A percentile compares a stretch with the other conserved stretches of the same genome.
Conservation (phyloP, 768 basidiomycete genomes). For the Calocera cornea region DNA sequence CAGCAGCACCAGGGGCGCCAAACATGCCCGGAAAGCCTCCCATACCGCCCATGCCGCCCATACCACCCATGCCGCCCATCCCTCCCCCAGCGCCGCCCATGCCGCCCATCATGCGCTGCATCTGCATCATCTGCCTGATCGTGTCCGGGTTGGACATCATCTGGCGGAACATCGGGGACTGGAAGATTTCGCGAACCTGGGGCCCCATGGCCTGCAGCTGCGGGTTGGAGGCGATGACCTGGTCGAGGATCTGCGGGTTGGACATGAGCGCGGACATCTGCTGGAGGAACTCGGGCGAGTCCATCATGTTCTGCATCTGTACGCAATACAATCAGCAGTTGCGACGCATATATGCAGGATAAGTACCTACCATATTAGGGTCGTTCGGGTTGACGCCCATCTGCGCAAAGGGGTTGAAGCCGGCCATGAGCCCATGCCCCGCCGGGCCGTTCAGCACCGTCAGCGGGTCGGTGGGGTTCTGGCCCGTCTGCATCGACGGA, state of each 20-base stretch:
- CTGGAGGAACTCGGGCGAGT: slow-evolving; percentile 67
- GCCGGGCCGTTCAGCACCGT: slow-evolving; percentile 66
- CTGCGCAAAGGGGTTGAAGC: slow-evolving; percentile 82
- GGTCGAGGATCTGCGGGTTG: slow-evolving; percentile 76
- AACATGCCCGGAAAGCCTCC: slow-evolving; percentile 18
- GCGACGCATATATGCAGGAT: neutral
- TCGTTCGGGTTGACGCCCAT: slow-evolving; percentile 87
- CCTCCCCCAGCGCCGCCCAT: too few relatives aligned
- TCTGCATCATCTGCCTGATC: slow-evolving; percentile 61
- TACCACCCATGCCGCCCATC: slow-evolving; percentile 29
- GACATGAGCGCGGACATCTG: slow-evolving; percentile 81
- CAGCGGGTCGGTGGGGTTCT: slow-evolving; percentile 76
- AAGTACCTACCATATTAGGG: slow-evolving; percentile 64
- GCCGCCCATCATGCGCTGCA: slow-evolving; percentile 42
- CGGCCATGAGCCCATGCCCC: slow-evolving; percentile 68
- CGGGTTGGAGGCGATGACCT: slow-evolving; percentile 48
- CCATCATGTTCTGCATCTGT: slow-evolving; percentile 74
- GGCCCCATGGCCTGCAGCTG: slow-evolving; percentile 62
- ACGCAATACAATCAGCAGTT: neutral
- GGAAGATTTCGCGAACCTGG: slow-evolving; percentile 64
- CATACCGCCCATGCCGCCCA: slow-evolving; percentile 16
- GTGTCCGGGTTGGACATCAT: slow-evolving; percentile 75
- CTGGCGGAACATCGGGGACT: slow-evolving; percentile 57
- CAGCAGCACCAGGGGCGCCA: slow-evolving; percentile 12
- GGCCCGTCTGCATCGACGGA: slow-evolving; percentile 82